These are phyloP conservation scores for Cryptosporidium baileyi DNA, from an alignment of 169 alveolate species.

Conservation along the genomic window DNA sequence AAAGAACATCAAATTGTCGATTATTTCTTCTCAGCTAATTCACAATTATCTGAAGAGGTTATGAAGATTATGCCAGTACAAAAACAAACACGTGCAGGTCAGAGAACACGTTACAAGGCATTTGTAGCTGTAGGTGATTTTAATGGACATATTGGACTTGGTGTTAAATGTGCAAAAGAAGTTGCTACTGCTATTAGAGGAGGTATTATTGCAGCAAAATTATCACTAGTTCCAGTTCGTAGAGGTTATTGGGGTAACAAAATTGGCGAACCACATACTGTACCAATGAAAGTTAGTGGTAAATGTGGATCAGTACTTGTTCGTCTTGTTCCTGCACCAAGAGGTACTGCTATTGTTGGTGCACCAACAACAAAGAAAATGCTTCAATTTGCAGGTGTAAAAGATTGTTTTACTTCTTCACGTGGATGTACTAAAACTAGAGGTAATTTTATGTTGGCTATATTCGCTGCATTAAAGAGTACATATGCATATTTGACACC, in stretches of 20 bases:
- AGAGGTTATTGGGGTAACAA: slow-evolving; percentile 99
- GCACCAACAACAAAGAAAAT: slow-evolving; percentile 98
- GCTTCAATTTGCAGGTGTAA: slow-evolving; percentile 97
- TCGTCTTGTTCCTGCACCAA: slow-evolving; percentile 99
- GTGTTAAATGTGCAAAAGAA: slow-evolving; percentile 99
- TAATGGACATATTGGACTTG: slow-evolving; percentile 97
- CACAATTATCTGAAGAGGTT: slow-evolving; percentile 97
- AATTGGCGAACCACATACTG: slow-evolving; percentile 99
- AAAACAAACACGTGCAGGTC: slow-evolving; percentile 99
- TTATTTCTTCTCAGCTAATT: slow-evolving; percentile 88
- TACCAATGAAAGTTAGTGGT: slow-evolving; percentile 99
- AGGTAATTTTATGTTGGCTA: slow-evolving; percentile 96
- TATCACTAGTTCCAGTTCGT: slow-evolving; percentile 97
- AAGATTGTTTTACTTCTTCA: slow-evolving; percentile 97
- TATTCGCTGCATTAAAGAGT: slow-evolving; percentile 94
- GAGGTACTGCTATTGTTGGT: slow-evolving; percentile 99
- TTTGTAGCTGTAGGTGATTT: slow-evolving; percentile 98
- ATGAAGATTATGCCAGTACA: slow-evolving; percentile 99
- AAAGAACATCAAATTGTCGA: slow-evolving; percentile 98
- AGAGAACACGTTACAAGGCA: slow-evolving; percentile 99
- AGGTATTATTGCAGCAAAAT: slow-evolving; percentile 98
- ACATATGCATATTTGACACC: slow-evolving; percentile 99
- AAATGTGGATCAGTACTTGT: slow-evolving; percentile 99
- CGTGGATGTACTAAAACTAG: slow-evolving; percentile 97
- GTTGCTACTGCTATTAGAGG: slow-evolving; percentile 99